Evolutionary conservation across 257 asterid genomes (phyloP).

Genomic region (Cinchona pubescens): DNA sequence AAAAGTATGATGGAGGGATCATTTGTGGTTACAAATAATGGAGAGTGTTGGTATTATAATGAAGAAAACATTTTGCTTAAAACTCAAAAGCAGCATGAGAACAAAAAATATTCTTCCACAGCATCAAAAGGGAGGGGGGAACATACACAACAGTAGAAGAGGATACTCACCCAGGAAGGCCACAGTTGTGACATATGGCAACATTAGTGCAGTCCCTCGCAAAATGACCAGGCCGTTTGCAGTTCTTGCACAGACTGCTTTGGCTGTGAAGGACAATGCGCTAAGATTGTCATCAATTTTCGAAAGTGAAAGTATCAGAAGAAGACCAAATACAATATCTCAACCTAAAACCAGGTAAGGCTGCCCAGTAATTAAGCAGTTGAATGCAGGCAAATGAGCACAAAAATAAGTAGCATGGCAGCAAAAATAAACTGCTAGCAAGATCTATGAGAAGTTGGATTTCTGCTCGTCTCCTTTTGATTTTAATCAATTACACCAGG

Average conservation of each 20-base stretch:
- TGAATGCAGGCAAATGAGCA: background rate
- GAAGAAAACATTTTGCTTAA: background rate
- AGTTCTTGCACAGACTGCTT: constrained; percentile 81
- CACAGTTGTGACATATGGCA: constrained; percentile 94
- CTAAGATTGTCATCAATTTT: constrained; percentile 3
- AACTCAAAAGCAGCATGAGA: background rate
- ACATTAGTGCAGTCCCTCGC: constrained; percentile 96
- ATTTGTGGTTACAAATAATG: no score
- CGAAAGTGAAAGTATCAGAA: constrained; percentile 5
- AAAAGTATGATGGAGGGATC: no score
- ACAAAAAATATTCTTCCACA: background rate
- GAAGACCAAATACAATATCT: background rate
- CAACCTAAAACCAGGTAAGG: background rate
- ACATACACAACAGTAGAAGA: background rate
- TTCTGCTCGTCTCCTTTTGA: background rate
- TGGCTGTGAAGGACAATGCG: constrained; percentile 51
- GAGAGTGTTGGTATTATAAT: no score
- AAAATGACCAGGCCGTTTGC: constrained; percentile 95
- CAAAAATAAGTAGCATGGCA: background rate
- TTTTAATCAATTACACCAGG: background rate
- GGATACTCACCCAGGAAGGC: constrained; percentile 90
- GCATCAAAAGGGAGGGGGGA: no score
- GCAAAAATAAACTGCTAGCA: background rate
- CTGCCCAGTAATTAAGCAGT: background rate
- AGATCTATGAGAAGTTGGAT: background rate